Conservation (phyloP, 1,284 basidiomycete genomes). For the Caloboletus firmus region DNA sequence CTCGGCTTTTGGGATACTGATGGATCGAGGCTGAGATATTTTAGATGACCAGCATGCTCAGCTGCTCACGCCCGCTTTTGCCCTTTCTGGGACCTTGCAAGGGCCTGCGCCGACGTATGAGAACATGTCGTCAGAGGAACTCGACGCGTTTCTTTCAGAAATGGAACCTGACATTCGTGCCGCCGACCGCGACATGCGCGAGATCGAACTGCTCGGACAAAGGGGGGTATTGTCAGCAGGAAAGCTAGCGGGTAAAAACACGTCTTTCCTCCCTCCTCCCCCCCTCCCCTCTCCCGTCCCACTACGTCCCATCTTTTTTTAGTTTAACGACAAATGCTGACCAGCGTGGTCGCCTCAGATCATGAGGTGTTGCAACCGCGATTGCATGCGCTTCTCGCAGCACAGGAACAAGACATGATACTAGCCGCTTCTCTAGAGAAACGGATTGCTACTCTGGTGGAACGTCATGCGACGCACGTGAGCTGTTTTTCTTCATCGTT, state of each 20-base stretch:
- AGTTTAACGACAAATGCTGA: background rate
- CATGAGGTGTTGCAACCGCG: conserved; percentile 63
- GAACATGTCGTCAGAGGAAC: conserved; percentile 61
- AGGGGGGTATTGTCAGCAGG: conserved; percentile 71
- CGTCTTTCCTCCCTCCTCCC: background rate
- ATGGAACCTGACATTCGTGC: conserved; percentile 79
- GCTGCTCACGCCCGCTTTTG: conserved; percentile 69
- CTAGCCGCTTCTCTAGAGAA: conserved; percentile 59
- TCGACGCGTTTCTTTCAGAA: conserved; percentile 68
- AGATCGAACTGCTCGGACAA: conserved; percentile 66
- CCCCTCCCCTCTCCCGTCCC: no score
- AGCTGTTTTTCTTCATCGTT: conserved; percentile 21
- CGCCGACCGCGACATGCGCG: conserved; percentile 75
- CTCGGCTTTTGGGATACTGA: background rate
- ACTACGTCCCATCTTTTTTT: no score
- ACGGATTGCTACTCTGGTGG: conserved; percentile 61
- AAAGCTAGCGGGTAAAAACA: conserved; percentile 55
- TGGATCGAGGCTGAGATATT: background rate
- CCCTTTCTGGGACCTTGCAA: conserved; percentile 57
- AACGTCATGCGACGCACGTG: conserved; percentile 68
- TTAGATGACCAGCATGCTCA: conserved; percentile 74
- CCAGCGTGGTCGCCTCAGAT: conserved; percentile 39
- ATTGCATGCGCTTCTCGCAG: conserved; percentile 53
- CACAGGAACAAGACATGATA: conserved; percentile 57
- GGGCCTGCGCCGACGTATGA: conserved; percentile 54